phyloP scores from a whole-genome alignment of 768 basidiomycete genomes.

The Candolleomyces aberdarensis region DNA sequence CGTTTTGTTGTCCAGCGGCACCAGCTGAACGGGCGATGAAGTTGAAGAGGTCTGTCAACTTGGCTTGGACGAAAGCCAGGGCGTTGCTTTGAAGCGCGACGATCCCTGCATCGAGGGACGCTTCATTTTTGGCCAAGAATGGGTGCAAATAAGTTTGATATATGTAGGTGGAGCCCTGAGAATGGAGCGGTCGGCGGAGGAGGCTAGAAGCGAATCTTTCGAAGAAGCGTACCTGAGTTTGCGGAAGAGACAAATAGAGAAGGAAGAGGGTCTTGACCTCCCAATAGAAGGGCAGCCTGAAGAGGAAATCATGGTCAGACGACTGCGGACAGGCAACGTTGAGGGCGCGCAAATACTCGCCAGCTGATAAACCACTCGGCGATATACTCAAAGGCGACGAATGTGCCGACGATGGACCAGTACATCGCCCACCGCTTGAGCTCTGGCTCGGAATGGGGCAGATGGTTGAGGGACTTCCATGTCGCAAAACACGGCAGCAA shows the following conservation, averaged over 20 bases:
- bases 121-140: constrained; percentile 57
- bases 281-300: constrained; percentile 76
- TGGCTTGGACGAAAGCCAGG: constrained; percentile 53
- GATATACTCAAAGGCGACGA: constrained; percentile 61
- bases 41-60: constrained; percentile 47
- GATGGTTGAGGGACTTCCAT: constrained; percentile 61
- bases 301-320: constrained; percentile 14
- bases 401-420: constrained; percentile 59
- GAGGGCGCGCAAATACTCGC: constrained; percentile 32
- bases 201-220: constrained; percentile 7
- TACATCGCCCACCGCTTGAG: constrained; percentile 59
- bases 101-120: constrained; percentile 57
- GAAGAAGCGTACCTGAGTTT: constrained; percentile 49
- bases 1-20: not conserved
- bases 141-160: constrained; percentile 61
- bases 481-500: constrained; percentile 61
- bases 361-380: constrained; percentile 66
- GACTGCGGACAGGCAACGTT: not conserved
- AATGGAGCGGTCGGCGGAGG: not conserved
- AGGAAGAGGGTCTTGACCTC: constrained; percentile 67
- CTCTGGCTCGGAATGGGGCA: constrained; percentile 48
- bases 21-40: constrained; percentile 31
- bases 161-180: constrained; percentile 65
- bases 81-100: constrained; percentile 50
- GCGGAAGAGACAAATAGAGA: constrained; percentile 65